Evolutionary conservation across 2,329 filamentous ascomycete species (phyloP), one percentile per base, ranked within the genome.

Genomic region (Colletotrichum tropicale): DNA sequence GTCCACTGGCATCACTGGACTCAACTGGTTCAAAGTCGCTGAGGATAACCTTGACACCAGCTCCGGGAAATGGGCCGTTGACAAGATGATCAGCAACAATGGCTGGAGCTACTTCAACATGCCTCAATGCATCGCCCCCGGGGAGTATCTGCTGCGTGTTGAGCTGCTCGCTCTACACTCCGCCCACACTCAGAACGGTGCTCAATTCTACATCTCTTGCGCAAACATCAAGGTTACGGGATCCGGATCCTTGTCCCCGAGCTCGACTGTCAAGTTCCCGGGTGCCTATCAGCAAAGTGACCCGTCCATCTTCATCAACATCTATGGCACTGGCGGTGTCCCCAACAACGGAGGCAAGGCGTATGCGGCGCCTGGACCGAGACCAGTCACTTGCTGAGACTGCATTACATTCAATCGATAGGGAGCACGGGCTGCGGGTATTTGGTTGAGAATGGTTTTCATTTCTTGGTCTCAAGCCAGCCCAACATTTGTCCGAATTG

Each of bases 201-300:
- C 88, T 32, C 88, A 90, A 81, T 88, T 88, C 80, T 90, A 90
- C 81, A 87, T 86, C 72, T 87, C 88, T 69, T 90, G 91, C 80
- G 85, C 91, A 79, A 92, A 92, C 84, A 81, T 93, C 75, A 85
- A 90, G 78, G 85, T 93, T 68, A 89, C 73, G 80, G 86, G 86
- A 32, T 82, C 81, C 28, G 86, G 86, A 56, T 78, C 80, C 30
- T 83, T 85, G 77, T 78, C 82, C 18, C 83, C 83, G 15, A 79
- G 70, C 72, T 73, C 81, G 73, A 86, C 86, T 2, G 85, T 89
- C 75, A 83, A 80, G 80, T 86, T 89, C 82, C 87, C 87, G 0
- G 85, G 86, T 18, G 87, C 83, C 1, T 89, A 89, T 81, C 77
- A 83, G 78, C 81, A 84, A 64, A 83, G 79, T 65, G 85, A 89